Evolutionary conservation across 768 basidiomycete species (phyloP).

Genomic region (Amanita molliuscula): DNA sequence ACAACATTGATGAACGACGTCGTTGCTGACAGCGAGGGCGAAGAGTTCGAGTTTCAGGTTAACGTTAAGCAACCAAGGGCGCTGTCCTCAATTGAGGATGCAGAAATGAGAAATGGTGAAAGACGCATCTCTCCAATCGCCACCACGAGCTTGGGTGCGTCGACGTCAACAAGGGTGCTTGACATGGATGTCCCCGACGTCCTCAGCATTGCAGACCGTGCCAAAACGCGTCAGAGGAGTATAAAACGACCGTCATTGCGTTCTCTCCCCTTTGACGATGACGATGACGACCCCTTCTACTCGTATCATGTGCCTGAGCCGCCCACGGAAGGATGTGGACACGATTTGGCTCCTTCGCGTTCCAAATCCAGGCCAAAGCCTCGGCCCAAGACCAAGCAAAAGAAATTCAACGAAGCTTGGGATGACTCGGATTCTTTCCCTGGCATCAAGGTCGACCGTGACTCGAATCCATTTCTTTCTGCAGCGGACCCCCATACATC

Average conservation of each 20-base stretch:
- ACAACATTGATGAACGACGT: constrained; percentile 1
- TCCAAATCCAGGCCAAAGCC: constrained; percentile 20
- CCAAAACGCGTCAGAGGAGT: constrained; percentile 42
- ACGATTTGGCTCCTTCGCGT: constrained; percentile 18
- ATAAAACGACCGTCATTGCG: constrained; percentile 11
- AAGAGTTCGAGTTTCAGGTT: neutral
- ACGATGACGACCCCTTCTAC: constrained; percentile 27
- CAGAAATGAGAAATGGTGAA: neutral
- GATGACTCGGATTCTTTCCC: constrained; percentile 10
- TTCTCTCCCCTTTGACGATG: constrained; percentile 13
- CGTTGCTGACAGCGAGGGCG: constrained; percentile 5
- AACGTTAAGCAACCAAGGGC: neutral
- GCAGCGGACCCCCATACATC: neutral
- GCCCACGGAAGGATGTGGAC: constrained; percentile 19
- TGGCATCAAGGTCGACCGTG: constrained; percentile 9
- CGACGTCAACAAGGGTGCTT: neutral
- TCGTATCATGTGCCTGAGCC: constrained; percentile 17
- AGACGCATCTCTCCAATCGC: neutral
- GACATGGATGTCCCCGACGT: constrained; percentile 12
- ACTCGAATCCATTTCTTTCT: constrained; percentile 1
- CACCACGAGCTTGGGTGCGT: neutral
- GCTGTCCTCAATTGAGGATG: constrained; percentile 2
- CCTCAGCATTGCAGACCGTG: constrained; percentile 43
- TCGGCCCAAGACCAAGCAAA: constrained; percentile 16
- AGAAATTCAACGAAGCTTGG: constrained; percentile 7